Conservation (phyloP, 1,139 yeast genomes). For the Debaryomyces udenii region DNA sequence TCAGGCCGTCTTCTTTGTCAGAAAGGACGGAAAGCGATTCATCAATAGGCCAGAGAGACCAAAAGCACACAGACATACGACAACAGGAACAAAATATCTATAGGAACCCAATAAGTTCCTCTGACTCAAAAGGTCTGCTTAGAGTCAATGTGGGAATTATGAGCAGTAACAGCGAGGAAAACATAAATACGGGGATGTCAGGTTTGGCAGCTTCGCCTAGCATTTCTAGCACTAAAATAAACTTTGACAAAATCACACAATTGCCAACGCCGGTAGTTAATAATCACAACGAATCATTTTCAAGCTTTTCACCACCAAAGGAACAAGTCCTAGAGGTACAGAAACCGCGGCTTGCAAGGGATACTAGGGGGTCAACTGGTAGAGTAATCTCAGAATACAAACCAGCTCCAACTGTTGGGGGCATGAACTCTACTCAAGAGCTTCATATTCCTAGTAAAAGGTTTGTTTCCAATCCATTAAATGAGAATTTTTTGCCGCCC, state of each 20-base stretch:
- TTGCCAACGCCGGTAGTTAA: constrained; percentile 60
- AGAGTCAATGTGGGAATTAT: not conserved
- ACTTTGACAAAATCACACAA: constrained; percentile 58
- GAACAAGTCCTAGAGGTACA: constrained; percentile 9
- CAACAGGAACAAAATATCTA: constrained; percentile 1
- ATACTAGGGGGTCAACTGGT: not conserved
- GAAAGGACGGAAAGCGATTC: not conserved
- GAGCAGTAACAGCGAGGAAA: not conserved
- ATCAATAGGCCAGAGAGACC: not conserved
- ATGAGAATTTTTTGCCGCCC: constrained; percentile 16
- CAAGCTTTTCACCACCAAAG: constrained; percentile 12
- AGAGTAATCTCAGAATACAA: constrained; percentile 41
- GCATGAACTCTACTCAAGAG: constrained; percentile 24
- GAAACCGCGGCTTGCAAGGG: constrained; percentile 4
- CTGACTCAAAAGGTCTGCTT: not conserved
- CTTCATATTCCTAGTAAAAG: constrained; percentile 20
- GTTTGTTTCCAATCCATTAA: constrained; percentile 27
- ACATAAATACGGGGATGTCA: constrained; percentile 1
- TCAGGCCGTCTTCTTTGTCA: not conserved
- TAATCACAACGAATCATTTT: constrained; percentile 33
- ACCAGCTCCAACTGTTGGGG: constrained; percentile 27
- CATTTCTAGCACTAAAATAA: constrained; percentile 31
- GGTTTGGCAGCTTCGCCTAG: constrained; percentile 1
- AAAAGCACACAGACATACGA: not conserved
- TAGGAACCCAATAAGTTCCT: not conserved